These are phyloP conservation scores for Ascochyta fabae DNA, from an alignment of 2,329 filamentous ascomycete genomes.

Conservation along the genomic window DNA sequence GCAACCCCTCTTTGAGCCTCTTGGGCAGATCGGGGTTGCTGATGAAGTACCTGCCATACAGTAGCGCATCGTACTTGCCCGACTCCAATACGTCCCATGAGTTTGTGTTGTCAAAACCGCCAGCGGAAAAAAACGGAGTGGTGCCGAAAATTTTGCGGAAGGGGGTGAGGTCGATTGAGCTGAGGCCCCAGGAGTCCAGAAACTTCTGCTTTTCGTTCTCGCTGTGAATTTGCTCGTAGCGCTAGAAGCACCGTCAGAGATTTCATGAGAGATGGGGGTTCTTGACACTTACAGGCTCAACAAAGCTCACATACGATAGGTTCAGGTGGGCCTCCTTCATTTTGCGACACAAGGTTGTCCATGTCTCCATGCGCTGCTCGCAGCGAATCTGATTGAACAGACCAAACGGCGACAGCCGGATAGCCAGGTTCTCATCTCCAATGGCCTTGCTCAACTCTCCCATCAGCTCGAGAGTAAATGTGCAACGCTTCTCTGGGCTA, in stretches of 20 bases:
- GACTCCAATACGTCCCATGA: conserved; percentile 57
- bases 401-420: conserved; percentile 49
- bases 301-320: conserved; percentile 63
- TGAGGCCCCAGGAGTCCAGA: conserved; percentile 57
- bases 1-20: conserved; percentile 46
- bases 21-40: conserved; percentile 55
- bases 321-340: conserved; percentile 54
- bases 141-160: conserved; percentile 60
- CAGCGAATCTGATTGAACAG: conserved; percentile 60
- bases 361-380: conserved; percentile 61
- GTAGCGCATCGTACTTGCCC: conserved; percentile 42
- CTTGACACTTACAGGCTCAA: conserved; percentile 54
- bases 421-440: conserved; percentile 36
- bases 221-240: conserved; percentile 61
- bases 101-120: conserved; percentile 60
- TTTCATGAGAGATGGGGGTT: conserved; percentile 6
- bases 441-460: conserved; percentile 30
- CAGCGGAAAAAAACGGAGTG: conserved; percentile 63
- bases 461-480: conserved; percentile 62
- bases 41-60: conserved; percentile 54
- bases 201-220: conserved; percentile 58
- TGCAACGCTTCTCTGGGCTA: conserved; percentile 57
- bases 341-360: conserved; percentile 57
- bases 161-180: conserved; percentile 52
- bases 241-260: conserved; percentile 37